phyloP scores from a whole-genome alignment of 192 early-diverging fungal genomes.

The Podila verticillata region DNA sequence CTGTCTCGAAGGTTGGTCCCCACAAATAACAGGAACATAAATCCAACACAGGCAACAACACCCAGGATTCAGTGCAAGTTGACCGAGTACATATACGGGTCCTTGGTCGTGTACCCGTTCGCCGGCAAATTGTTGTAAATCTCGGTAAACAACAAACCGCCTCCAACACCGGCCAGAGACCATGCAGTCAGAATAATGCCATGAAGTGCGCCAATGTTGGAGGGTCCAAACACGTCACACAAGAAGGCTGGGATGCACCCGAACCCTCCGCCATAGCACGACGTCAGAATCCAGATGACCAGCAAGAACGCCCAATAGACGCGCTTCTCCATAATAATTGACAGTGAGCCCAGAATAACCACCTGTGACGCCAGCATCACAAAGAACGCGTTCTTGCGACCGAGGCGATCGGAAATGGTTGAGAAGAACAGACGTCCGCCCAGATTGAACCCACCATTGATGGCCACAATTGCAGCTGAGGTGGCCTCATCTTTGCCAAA shows the following conservation, averaged over 20 bases:
- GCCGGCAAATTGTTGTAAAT: slow-evolving; percentile 62
- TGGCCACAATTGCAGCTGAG: slow-evolving; percentile 58
- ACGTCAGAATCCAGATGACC: slow-evolving; percentile 69
- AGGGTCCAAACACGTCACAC: slow-evolving; percentile 83
- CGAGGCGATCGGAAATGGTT: slow-evolving; percentile 64
- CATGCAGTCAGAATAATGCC: slow-evolving; percentile 83
- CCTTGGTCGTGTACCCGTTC: slow-evolving; percentile 55
- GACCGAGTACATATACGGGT: slow-evolving; percentile 62
- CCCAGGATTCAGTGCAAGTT: slow-evolving; percentile 81
- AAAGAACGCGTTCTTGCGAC: slow-evolving; percentile 76
- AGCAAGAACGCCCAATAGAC: slow-evolving; percentile 69
- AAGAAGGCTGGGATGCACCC: slow-evolving; percentile 80
- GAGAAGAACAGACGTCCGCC: slow-evolving; percentile 66
- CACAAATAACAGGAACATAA: slow-evolving; percentile 65
- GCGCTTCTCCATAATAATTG: slow-evolving; percentile 60
- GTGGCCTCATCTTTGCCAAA: slow-evolving; percentile 53
- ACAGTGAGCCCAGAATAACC: slow-evolving; percentile 65
- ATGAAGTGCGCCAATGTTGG: slow-evolving; percentile 78
- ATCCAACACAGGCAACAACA: slow-evolving; percentile 67
- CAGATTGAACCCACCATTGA: slow-evolving; percentile 71
- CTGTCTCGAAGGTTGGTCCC: slow-evolving; percentile 72
- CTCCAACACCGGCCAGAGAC: slow-evolving; percentile 78
- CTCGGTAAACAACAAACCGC: slow-evolving; percentile 74
- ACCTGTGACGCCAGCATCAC: slow-evolving; percentile 69
- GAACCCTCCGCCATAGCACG: slow-evolving; percentile 82